Conservation (phyloP, 768 basidiomycete species). For the Mycena indigotica region DNA sequence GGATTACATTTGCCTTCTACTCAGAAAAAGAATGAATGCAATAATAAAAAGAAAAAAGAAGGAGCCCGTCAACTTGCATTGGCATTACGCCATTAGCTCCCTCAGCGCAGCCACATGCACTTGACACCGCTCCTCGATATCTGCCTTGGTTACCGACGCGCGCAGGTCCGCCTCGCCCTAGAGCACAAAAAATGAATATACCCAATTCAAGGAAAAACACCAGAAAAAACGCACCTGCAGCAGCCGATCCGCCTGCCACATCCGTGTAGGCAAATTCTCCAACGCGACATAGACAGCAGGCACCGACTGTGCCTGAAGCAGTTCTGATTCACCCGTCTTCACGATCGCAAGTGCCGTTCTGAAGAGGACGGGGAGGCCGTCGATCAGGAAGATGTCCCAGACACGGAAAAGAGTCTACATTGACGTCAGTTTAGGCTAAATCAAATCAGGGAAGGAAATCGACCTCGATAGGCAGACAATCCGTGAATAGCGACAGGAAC, state of each 20-base stretch:
- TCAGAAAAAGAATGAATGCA: too few relatives aligned
- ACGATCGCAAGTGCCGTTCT: constrained; percentile 89
- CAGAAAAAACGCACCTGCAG: constrained; percentile 63
- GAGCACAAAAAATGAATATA: background rate
- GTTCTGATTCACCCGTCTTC: constrained; percentile 78
- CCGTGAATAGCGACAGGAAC: constrained; percentile 96
- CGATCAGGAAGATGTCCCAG: constrained; percentile 95
- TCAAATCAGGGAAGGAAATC: constrained; percentile 20
- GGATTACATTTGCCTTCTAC: too few relatives aligned
- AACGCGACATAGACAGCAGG: constrained; percentile 88
- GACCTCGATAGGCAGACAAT: constrained; percentile 94
- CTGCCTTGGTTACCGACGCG: constrained; percentile 43
- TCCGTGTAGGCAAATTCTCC: constrained; percentile 85
- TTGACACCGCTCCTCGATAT: constrained; percentile 49
- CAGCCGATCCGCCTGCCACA: constrained; percentile 92
- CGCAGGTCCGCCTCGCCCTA: constrained; percentile 52
- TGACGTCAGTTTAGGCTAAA: constrained; percentile 2
- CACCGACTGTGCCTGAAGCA: constrained; percentile 81
- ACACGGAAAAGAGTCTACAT: constrained; percentile 87
- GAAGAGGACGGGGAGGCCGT: constrained; percentile 89
- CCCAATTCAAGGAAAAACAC: background rate
- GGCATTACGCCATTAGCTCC: constrained; percentile 28
- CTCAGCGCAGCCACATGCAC: constrained; percentile 40
- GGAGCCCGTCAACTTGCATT: too few relatives aligned
- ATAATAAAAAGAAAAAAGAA: too few relatives aligned